Evolutionary conservation across 1,284 basidiomycete species (phyloP).

Genomic region (Fomitopsis betulina): DNA sequence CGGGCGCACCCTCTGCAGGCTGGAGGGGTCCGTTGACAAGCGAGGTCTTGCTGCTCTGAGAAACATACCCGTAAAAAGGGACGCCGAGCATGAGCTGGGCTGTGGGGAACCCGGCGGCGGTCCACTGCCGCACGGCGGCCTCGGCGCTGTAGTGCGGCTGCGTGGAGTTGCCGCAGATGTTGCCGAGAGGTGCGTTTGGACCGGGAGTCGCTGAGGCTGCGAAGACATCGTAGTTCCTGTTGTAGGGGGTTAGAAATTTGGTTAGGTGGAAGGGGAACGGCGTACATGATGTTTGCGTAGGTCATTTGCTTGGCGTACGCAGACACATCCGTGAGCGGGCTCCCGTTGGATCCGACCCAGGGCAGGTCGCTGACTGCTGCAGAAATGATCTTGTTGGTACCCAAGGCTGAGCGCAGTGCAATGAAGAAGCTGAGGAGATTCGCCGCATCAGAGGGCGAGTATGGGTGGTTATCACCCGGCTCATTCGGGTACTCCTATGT

Average conservation of each 20-base stretch:
- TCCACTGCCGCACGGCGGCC: conserved; percentile 65
- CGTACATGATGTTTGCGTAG: conserved; percentile 67
- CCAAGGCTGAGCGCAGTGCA: conserved; percentile 51
- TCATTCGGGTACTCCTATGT: conserved; percentile 68
- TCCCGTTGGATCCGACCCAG: conserved; percentile 63
- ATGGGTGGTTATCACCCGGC: conserved; percentile 58
- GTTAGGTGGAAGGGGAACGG: neutral
- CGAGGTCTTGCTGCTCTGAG: conserved; percentile 37
- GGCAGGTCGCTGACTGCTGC: conserved; percentile 68
- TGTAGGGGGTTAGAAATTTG: neutral
- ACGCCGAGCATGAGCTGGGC: conserved; percentile 70
- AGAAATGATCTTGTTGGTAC: conserved; percentile 58
- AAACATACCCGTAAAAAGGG: conserved; percentile 64
- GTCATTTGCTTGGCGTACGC: conserved; percentile 63
- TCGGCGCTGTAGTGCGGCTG: conserved; percentile 67
- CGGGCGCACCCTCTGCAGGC: neutral
- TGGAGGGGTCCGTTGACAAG: conserved; percentile 17
- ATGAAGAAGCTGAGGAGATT: conserved; percentile 66
- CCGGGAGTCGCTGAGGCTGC: conserved; percentile 61
- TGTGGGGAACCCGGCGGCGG: conserved; percentile 64
- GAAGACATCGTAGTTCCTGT: conserved; percentile 75
- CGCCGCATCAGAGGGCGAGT: conserved; percentile 56
- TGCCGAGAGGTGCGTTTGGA: conserved; percentile 71
- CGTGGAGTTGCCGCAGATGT: conserved; percentile 60
- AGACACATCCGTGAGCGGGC: conserved; percentile 62